Conservation (phyloP, 805 yeast species). For the Barnettozyma populi region DNA sequence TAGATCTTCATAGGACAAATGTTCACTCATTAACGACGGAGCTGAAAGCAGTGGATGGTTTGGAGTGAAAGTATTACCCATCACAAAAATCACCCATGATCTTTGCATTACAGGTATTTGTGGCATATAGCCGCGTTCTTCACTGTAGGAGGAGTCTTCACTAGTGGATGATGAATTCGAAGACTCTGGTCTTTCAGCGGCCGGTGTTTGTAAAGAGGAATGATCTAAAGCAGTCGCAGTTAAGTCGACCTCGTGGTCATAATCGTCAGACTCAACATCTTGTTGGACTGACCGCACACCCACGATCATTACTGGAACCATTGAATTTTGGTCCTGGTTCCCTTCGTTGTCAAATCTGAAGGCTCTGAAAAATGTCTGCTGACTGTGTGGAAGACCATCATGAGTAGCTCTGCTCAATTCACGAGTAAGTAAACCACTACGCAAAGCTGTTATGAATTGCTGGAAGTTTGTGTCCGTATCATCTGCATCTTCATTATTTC, state of each 20-base stretch:
- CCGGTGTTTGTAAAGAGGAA: not conserved
- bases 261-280: conserved; percentile 8
- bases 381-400: not conserved
- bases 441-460: conserved; percentile 38
- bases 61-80: conserved; percentile 49
- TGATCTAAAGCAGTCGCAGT: conserved; percentile 6
- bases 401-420: conserved; percentile 29
- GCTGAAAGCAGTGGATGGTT: conserved; percentile 45
- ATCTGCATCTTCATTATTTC: not conserved
- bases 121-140: not conserved
- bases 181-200: not conserved
- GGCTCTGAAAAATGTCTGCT: conserved; percentile 37
- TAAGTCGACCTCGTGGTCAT: conserved; percentile 14
- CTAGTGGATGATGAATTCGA: conserved; percentile 2
- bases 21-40: conserved; percentile 41
- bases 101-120: conserved; percentile 24
- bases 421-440: conserved; percentile 34
- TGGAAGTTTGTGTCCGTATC: conserved; percentile 35
- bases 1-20: conserved; percentile 47
- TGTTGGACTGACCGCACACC: conserved; percentile 40
- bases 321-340: conserved; percentile 1
- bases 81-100: conserved; percentile 58
- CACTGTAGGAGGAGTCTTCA: not conserved
- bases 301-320: conserved; percentile 44
- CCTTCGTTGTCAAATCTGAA: conserved; percentile 33